Evolutionary conservation across 768 basidiomycete genomes (phyloP).

Genomic region (Podaxis sp.): DNA sequence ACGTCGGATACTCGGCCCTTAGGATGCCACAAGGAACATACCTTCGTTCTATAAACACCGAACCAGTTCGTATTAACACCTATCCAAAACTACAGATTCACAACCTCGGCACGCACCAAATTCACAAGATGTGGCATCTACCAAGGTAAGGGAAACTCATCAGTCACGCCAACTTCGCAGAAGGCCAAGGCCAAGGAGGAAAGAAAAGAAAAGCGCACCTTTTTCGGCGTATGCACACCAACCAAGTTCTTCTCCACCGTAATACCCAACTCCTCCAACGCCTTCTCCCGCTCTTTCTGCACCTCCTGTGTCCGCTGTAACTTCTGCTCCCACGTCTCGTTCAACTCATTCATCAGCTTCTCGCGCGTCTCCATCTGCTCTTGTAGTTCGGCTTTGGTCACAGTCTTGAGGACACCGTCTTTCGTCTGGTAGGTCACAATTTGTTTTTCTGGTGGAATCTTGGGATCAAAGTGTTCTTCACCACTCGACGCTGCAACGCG

Average conservation of each 20-base stretch:
- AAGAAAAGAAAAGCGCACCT: conserved; percentile 41
- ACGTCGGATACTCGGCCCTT: conserved; percentile 15
- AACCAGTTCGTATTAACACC: not conserved
- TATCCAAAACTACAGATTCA: not conserved
- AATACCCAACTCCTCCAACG: conserved; percentile 95
- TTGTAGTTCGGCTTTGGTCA: conserved; percentile 95
- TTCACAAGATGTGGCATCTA: conserved; percentile 95
- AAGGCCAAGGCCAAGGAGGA: not conserved
- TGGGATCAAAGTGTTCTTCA: conserved; percentile 83
- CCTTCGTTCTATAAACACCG: conserved; percentile 63
- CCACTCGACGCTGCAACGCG: conserved; percentile 68
- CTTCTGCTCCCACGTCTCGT: conserved; percentile 97
- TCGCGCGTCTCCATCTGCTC: conserved; percentile 96
- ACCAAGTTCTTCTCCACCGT: conserved; percentile 95
- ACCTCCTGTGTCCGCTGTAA: conserved; percentile 88
- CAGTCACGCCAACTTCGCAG: conserved; percentile 4
- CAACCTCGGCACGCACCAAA: conserved; percentile 47
- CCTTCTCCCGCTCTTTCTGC: conserved; percentile 96
- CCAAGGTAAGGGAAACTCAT: not conserved
- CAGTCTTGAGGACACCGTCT: conserved; percentile 91
- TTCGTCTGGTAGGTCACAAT: conserved; percentile 93
- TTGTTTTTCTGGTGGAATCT: conserved; percentile 90
- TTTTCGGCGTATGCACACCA: conserved; percentile 98
- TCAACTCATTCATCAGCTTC: conserved; percentile 90
- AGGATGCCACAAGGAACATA: conserved; percentile 20